These are phyloP conservation scores for Davidsoniella neocaledoniae DNA, from an alignment of 2,329 filamentous ascomycete species.

Conservation along the genomic window DNA sequence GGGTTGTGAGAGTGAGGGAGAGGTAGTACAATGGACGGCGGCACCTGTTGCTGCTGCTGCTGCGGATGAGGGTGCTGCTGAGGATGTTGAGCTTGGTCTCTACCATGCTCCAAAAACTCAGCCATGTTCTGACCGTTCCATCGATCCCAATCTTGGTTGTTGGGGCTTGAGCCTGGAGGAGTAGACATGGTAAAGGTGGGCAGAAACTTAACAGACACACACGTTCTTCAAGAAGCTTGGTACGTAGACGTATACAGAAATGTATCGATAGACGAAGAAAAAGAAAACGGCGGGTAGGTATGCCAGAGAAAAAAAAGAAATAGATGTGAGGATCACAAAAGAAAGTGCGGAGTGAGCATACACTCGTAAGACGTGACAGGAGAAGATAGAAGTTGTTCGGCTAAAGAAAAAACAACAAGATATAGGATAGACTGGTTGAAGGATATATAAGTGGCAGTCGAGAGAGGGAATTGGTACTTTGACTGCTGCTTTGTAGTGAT, in stretches of 20 bases:
- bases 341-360: background rate
- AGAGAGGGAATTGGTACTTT: background rate
- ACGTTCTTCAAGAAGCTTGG: background rate
- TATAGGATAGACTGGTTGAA: too few relatives aligned
- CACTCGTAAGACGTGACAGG: too few relatives aligned
- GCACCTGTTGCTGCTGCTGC: slow-evolving; percentile 19
- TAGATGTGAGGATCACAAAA: background rate
- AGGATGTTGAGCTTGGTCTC: slow-evolving; percentile 23
- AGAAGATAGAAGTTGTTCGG: background rate
- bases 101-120: too few relatives aligned
- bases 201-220: background rate
- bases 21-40: too few relatives aligned
- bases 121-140: slow-evolving; percentile 22
- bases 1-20: background rate
- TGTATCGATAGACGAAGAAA: background rate
- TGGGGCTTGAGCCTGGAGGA: background rate
- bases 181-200: slow-evolving; percentile 1
- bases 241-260: background rate
- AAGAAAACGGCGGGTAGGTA: background rate
- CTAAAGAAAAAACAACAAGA: background rate
- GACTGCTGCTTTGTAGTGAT: too few relatives aligned
- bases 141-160: slow-evolving; percentile 33
- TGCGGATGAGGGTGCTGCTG: slow-evolving; percentile 21
- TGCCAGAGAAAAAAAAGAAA: background rate
- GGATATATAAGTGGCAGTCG: background rate